Evolutionary conservation across 139 green algal genomes (phyloP).

Genomic region (Chlamydomonas sp.): DNA sequence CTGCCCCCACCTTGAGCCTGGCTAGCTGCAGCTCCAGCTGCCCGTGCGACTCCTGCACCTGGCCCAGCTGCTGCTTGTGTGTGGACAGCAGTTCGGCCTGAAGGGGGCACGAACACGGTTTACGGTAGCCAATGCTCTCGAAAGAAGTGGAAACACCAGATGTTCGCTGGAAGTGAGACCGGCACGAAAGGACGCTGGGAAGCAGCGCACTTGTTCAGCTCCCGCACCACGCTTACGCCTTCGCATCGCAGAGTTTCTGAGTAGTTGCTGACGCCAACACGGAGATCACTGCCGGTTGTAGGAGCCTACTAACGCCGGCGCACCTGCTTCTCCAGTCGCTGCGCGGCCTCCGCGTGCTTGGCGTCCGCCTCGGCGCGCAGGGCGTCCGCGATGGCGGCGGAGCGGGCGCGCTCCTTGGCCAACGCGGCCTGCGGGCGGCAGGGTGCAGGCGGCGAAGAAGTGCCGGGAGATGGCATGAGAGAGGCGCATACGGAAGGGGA

Average conservation of each 20-base stretch:
- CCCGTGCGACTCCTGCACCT: slow-evolving; percentile 28
- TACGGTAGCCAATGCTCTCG: too few species aligned
- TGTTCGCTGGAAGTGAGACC: too few species aligned
- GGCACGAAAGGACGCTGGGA: too few species aligned
- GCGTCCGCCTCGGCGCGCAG: slow-evolving; percentile 31
- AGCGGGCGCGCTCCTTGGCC: slow-evolving; percentile 42
- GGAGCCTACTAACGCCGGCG: neutral
- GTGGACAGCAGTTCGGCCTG: slow-evolving; percentile 19
- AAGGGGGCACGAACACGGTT: neutral
- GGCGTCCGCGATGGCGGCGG: slow-evolving; percentile 35
- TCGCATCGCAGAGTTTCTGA: too few species aligned
- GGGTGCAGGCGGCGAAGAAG: too few species aligned
- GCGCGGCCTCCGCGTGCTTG: slow-evolving; percentile 1
- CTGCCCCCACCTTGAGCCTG: neutral
- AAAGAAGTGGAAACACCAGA: neutral
- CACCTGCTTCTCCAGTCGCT: slow-evolving; percentile 34
- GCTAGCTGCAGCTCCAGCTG: slow-evolving; percentile 28
- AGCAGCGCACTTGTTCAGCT: too few species aligned
- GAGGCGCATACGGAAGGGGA: neutral
- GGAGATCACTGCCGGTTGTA: too few species aligned
- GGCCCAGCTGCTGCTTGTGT: slow-evolving; percentile 33
- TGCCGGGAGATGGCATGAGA: neutral
- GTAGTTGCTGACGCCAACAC: too few species aligned
- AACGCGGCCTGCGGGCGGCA: slow-evolving; percentile 28
- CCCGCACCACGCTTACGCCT: too few species aligned